Conservation (phyloP, 140 eudicot genomes). For the Cichorium intybus region DNA sequence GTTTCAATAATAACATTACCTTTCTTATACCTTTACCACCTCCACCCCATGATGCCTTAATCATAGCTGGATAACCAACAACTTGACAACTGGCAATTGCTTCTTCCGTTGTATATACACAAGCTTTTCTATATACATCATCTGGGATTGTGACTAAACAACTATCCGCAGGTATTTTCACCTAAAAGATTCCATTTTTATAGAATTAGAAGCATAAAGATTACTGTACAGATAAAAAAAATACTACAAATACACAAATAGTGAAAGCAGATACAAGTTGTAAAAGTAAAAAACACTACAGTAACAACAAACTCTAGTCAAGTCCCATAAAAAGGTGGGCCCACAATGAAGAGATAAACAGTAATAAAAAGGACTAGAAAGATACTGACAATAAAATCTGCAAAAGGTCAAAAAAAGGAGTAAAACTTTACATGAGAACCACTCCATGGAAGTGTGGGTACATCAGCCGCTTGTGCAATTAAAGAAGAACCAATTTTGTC, state of each 20-base stretch:
- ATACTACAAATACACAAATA: too few relatives aligned
- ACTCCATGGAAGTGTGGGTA: conserved; percentile 99
- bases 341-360: too few relatives aligned
- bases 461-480: conserved; percentile 96
- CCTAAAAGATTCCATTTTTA: conserved; percentile 41
- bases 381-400: neutral
- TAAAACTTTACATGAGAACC: conserved; percentile 73
- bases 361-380: too few relatives aligned
- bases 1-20: too few relatives aligned
- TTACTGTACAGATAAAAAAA: too few relatives aligned
- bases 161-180: conserved; percentile 74
- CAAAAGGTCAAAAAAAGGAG: neutral
- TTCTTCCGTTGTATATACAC: conserved; percentile 93
- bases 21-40: conserved; percentile 99
- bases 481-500: conserved; percentile 96
- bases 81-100: conserved; percentile 94
- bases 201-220: conserved; percentile 5
- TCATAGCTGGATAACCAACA: conserved; percentile 99
- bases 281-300: conserved; percentile 3
- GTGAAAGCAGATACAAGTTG: too few relatives aligned
- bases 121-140: conserved; percentile 73
- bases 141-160: conserved; percentile 76
- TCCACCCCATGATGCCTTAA: conserved; percentile 99
- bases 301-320: too few relatives aligned
- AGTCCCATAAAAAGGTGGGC: too few relatives aligned